Base-by-base conservation (phyloP, 192 early-diverging fungal genomes). In the Radiomyces spectabilis region DNA sequence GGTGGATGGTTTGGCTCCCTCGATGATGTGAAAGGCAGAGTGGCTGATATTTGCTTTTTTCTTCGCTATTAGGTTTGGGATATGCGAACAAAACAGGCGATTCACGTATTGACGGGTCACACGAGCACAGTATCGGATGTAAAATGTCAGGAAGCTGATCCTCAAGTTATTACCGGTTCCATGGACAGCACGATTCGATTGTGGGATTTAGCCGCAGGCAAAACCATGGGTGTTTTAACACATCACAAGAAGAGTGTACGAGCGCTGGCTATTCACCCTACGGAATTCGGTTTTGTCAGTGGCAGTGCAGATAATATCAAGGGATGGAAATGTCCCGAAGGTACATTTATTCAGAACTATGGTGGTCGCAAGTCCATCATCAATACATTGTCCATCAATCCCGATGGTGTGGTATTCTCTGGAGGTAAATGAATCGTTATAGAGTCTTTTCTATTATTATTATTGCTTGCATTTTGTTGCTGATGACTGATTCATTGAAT, bases 191-290 rank as follows among this genome's bases (percentile, higher is more conserved):
- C 97, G 0, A 80, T 99, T 25, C 74, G 84, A 55, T 80, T 98
- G 31, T 99, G 97, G 97, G 97, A 99, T 73, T 65, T 99, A 21
- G 91, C 94, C 1, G 92, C 95, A 2, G 97, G 97, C 46, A 99
- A 98, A 59, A 81, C 92, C 1, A 85, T 96, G 85, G 72, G 86
- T 0, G 88, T 84, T 0, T 77, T 99, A 44, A 99, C 97, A 13
- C 93, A 99, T 68, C 97, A 99, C 78, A 99, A 98, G 59, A 99
- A 97, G 72, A 82, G 83, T 25, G 95, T 99, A 0, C 87, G 95
- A 15, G 85, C 94, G 0, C 70, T 98, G 44, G 88, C 94, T 1
- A 56, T 96, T 47, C 93, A 96, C 61, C 95, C 95, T 6, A 91
- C 76, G 24, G 92, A 95, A 65, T 96, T 95, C 65, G 85, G 89